phyloP scores from a whole-genome alignment of 192 early-diverging fungal genomes.

The Rhizophagus clarus region DNA sequence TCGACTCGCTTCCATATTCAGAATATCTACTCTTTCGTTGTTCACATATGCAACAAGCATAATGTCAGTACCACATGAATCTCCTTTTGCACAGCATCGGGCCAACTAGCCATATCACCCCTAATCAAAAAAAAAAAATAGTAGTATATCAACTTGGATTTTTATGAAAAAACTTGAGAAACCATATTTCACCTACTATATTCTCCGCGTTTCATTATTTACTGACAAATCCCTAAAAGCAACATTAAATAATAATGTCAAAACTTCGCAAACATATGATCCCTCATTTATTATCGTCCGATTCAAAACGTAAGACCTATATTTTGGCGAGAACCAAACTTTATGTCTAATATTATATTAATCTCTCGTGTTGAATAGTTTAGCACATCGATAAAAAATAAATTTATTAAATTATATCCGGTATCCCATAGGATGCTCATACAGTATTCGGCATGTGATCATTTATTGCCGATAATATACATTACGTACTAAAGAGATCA shows the following conservation, averaged over 20 bases:
- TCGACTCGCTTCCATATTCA: constrained; percentile 2
- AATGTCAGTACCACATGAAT: background rate
- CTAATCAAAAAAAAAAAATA: background rate
- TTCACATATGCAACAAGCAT: constrained; percentile 11
- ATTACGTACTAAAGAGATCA: no score
- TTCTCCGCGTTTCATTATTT: background rate
- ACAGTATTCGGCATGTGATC: no score
- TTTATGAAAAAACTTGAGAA: background rate
- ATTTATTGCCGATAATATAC: no score
- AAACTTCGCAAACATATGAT: constrained; percentile 24
- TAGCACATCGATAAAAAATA: background rate
- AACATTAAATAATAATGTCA: constrained; percentile 14
- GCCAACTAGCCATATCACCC: constrained; percentile 6
- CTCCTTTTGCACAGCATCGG: background rate
- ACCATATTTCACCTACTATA: background rate
- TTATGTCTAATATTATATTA: constrained; percentile 12
- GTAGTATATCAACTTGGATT: background rate
- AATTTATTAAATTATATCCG: no score
- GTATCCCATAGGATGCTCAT: no score
- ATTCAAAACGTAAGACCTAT: constrained; percentile 14
- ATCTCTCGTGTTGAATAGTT: background rate
- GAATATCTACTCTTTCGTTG: background rate
- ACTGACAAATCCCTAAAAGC: constrained; percentile 3
- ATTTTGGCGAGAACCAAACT: constrained; percentile 12
- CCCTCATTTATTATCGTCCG: constrained; percentile 21